Evolutionary conservation across 768 basidiomycete species (phyloP).

Genomic region (Pholiota conissans): DNA sequence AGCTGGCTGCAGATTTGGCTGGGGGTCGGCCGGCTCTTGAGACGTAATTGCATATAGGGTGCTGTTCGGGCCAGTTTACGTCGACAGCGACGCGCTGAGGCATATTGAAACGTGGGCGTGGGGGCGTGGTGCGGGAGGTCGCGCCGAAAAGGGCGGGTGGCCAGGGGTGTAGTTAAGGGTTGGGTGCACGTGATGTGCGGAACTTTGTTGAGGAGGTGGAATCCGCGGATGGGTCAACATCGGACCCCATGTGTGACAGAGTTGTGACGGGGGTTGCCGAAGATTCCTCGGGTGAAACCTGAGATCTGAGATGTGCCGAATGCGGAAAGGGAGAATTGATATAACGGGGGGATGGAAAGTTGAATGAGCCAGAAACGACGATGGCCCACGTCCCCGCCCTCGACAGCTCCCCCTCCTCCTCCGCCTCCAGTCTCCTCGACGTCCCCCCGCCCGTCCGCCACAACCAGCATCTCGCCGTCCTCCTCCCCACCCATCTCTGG

Average conservation of each 20-base stretch:
- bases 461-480: conserved; percentile 79
- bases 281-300: conserved; percentile 18
- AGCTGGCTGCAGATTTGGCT: neutral
- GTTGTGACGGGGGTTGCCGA: conserved; percentile 17
- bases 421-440: conserved; percentile 25
- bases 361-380: no score
- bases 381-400: conserved; percentile 18
- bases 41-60: neutral
- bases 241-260: conserved; percentile 8
- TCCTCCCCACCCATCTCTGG: conserved; percentile 71
- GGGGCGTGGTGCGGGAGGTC: no score
- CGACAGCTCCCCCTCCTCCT: conserved; percentile 28
- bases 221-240: conserved; percentile 3
- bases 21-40: neutral
- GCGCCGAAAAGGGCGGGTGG: no score
- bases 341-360: no score
- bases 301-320: conserved; percentile 16
- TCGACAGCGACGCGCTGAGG: neutral
- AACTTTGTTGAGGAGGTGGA: no score
- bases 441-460: conserved; percentile 31
- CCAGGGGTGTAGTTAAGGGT: neutral
- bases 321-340: conserved; percentile 1
- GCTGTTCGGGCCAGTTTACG: neutral
- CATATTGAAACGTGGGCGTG: neutral
- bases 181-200: no score